Evolutionary conservation across 2,329 filamentous ascomycete genomes (phyloP).

Genomic region (Hirsutella thompsonii): DNA sequence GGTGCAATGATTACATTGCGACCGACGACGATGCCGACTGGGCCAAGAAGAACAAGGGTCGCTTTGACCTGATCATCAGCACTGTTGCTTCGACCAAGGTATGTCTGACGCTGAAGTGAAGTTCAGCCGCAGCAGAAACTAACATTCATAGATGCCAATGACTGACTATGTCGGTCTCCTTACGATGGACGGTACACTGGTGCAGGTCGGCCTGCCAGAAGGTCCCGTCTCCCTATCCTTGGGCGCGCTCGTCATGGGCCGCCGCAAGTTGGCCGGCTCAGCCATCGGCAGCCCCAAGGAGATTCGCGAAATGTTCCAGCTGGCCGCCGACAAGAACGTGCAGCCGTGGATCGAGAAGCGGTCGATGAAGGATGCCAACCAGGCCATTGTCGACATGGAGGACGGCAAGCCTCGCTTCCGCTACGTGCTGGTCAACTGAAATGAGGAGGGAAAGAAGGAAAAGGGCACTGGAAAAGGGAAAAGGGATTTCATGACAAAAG

Average conservation of each 20-base stretch:
- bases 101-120: not conserved
- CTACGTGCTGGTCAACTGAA: slow-evolving; percentile 28
- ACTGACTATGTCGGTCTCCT: slow-evolving; percentile 47
- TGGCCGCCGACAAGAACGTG: slow-evolving; percentile 41
- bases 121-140: too few species aligned
- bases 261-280: slow-evolving; percentile 32
- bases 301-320: slow-evolving; percentile 45
- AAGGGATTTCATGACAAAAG: not conserved
- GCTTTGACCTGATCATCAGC: slow-evolving; percentile 45
- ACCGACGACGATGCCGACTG: slow-evolving; percentile 38
- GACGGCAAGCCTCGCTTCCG: slow-evolving; percentile 36
- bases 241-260: slow-evolving; percentile 41
- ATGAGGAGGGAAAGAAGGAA: slow-evolving; percentile 7
- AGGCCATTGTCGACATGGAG: slow-evolving; percentile 42
- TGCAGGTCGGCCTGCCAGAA: slow-evolving; percentile 42
- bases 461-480: not conserved
- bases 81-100: slow-evolving; percentile 33
- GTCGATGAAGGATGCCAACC: slow-evolving; percentile 42
- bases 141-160: slow-evolving; percentile 39
- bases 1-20: slow-evolving; percentile 36
- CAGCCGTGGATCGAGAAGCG: slow-evolving; percentile 43
- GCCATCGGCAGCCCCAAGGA: slow-evolving; percentile 37
- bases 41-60: slow-evolving; percentile 34
- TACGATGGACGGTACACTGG: slow-evolving; percentile 43
- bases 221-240: slow-evolving; percentile 6